Conservation (phyloP, 2,329 filamentous ascomycete genomes). For the Trichoderma gracile region DNA sequence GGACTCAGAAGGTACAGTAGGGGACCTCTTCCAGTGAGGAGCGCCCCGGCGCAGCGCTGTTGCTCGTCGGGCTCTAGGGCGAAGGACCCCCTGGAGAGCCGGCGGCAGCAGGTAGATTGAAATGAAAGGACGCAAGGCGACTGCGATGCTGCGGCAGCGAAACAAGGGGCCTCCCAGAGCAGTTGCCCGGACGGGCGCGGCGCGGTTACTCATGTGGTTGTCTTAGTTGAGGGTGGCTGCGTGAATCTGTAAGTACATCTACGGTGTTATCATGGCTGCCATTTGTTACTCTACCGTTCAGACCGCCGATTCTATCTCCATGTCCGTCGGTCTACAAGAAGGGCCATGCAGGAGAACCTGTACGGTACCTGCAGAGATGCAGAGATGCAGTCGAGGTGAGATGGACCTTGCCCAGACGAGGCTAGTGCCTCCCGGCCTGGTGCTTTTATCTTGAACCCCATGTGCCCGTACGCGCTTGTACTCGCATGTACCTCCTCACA, state of each 20-base stretch:
- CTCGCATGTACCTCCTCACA: not conserved
- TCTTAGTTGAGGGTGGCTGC: too few species aligned
- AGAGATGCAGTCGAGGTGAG: not conserved
- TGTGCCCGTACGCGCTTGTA: not conserved
- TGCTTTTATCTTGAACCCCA: not conserved
- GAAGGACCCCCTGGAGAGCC: constrained; percentile 21
- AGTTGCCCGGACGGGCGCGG: not conserved
- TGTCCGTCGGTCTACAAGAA: too few species aligned
- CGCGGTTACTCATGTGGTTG: constrained; percentile 1
- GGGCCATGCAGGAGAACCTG: not conserved
- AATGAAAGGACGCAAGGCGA: constrained; percentile 21
- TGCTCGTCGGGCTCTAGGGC: not conserved
- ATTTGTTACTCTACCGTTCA: too few species aligned
- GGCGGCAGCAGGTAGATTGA: constrained; percentile 23
- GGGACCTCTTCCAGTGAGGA: constrained; percentile 12
- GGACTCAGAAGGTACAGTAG: not conserved
- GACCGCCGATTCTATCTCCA: too few species aligned
- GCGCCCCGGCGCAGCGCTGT: constrained; percentile 17
- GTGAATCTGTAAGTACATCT: too few species aligned
- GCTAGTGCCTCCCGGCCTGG: not conserved
- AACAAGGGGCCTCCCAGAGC: constrained; percentile 14
- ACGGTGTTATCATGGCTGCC: too few species aligned
- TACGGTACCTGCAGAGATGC: not conserved
- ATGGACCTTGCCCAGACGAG: not conserved
- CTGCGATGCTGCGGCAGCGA: constrained; percentile 15